A percentile compares a stretch with the other conserved stretches of the same genome.
Conservation (phyloP, 2,329 filamentous ascomycete species). For the Fusarium camptoceras region DNA sequence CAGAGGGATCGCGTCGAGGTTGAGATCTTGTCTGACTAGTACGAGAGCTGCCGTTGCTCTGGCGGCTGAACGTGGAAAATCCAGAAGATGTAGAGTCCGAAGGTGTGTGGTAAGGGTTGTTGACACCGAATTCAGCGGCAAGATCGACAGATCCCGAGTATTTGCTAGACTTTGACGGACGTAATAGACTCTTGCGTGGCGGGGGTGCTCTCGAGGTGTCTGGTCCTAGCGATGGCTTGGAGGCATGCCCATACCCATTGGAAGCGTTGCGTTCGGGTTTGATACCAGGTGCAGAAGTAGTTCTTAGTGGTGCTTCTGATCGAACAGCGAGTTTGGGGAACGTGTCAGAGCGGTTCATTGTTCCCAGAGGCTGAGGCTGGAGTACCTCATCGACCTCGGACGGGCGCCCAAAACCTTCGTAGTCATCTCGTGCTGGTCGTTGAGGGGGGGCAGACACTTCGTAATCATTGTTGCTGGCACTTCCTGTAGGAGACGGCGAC, state of each 20-base stretch:
- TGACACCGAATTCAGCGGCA: slow-evolving; percentile 68
- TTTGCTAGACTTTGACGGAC: slow-evolving; percentile 55
- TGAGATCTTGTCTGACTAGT: slow-evolving; percentile 57
- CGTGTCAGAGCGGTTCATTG: slow-evolving; percentile 63
- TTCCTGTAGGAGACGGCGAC: slow-evolving; percentile 26
- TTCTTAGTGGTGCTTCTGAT: slow-evolving; percentile 55
- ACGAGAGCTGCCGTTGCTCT: slow-evolving; percentile 70
- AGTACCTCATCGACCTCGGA: slow-evolving; percentile 51
- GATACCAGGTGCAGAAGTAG: slow-evolving; percentile 61
- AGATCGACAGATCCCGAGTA: slow-evolving; percentile 63
- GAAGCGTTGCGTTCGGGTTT: slow-evolving; percentile 54
- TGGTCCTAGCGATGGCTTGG: slow-evolving; percentile 59
- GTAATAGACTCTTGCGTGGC: slow-evolving; percentile 62
- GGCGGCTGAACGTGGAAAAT: slow-evolving; percentile 69
- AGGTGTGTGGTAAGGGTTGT: slow-evolving; percentile 73
- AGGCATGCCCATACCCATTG: slow-evolving; percentile 44
- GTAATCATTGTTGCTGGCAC: slow-evolving; percentile 39
- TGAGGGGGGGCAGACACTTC: slow-evolving; percentile 52
- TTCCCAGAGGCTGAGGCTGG: slow-evolving; percentile 53
- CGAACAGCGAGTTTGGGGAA: slow-evolving; percentile 59
- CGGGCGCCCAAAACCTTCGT: slow-evolving; percentile 68
- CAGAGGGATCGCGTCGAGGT: slow-evolving; percentile 54
- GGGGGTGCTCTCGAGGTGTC: slow-evolving; percentile 66
- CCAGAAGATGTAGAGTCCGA: slow-evolving; percentile 75
- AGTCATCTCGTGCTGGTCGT: slow-evolving; percentile 63